Evolutionary conservation across 164 flowering plant genomes (phyloP), one percentile per base, ranked within the genome.

Genomic region (Cinnamomum chago): DNA sequence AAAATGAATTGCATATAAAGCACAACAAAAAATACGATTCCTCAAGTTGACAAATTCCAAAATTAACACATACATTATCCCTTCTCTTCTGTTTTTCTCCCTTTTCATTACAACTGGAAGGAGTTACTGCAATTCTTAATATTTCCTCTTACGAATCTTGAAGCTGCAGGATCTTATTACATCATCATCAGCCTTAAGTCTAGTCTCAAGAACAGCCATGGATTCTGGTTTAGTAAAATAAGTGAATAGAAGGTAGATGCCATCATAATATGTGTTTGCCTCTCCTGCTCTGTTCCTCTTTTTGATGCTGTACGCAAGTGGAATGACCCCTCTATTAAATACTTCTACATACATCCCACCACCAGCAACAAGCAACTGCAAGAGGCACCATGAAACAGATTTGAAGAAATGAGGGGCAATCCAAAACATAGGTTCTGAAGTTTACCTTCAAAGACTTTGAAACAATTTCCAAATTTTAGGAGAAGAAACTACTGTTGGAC

Each of bases 311-410:
- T 91, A 94, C 11, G 97, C 94, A 27, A 96, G 85, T 3, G 97
- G 98, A 78, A 96, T 90, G 64, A 92, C 94, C 10, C 99, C 97
- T 85, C 97, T 84, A 87, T 96, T 92, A 84, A 90, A 96, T 5
- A 96, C 93, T 83, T 94, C 97, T 5, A 94, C 87, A 64, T 94
- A 94, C 94, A 96, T 92, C 67, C 94, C 99, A 62, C 99, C 99
- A 23, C 98, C 97, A 65, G 98, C 93, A 65, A 92, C 94, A 67
- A 90, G 96, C 83, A 92, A 72, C 98, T 96, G 94, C 79, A 86
- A 72, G 58, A 58, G 15, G 17, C 52, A 72, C 5, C 65, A 52
- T 40, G 15, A 70, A 1, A n/a, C 14, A 58, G 20, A 30, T 50
- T 20, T 2, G 7, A 58, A n/a, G 22, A 7, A 35, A 13, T n/a